phyloP scores from a whole-genome alignment of 441 rosid genomes.

The Flueggea neowawraea region DNA sequence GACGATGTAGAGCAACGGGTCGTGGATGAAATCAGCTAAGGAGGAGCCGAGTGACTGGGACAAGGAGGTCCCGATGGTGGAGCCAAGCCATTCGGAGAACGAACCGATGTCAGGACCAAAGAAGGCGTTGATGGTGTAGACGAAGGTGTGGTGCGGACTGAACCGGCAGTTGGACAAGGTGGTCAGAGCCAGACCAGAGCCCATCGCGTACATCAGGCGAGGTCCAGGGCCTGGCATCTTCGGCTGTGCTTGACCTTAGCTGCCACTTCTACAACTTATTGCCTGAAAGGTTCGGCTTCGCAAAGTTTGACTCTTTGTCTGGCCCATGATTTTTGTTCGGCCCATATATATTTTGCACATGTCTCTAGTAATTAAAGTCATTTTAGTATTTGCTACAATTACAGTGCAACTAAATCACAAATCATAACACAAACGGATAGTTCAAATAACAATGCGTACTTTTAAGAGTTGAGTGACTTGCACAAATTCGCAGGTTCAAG shows the following conservation, averaged over 20 bases:
- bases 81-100: constrained; percentile 63
- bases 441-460: too few species aligned
- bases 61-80: constrained; percentile 21
- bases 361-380: too few species aligned
- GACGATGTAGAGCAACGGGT: constrained; percentile 49
- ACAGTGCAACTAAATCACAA: too few species aligned
- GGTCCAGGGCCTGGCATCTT: constrained; percentile 75
- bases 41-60: constrained; percentile 25
- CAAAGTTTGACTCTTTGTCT: background rate
- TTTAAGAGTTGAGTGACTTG: too few species aligned
- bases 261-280: background rate
- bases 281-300: background rate
- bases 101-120: constrained; percentile 75
- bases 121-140: constrained; percentile 65
- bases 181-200: constrained; percentile 47
- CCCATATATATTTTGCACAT: too few species aligned
- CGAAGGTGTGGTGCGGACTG: constrained; percentile 53
- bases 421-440: too few species aligned
- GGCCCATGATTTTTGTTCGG: too few species aligned
- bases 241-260: background rate
- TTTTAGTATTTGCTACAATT: too few species aligned
- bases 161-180: constrained; percentile 44
- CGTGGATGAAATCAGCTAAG: constrained; percentile 45
- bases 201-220: constrained; percentile 61
- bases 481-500: too few species aligned